Base-by-base conservation (phyloP, 2,329 filamentous ascomycete genomes). In the Cladosporium austrohemisphaericum region DNA sequence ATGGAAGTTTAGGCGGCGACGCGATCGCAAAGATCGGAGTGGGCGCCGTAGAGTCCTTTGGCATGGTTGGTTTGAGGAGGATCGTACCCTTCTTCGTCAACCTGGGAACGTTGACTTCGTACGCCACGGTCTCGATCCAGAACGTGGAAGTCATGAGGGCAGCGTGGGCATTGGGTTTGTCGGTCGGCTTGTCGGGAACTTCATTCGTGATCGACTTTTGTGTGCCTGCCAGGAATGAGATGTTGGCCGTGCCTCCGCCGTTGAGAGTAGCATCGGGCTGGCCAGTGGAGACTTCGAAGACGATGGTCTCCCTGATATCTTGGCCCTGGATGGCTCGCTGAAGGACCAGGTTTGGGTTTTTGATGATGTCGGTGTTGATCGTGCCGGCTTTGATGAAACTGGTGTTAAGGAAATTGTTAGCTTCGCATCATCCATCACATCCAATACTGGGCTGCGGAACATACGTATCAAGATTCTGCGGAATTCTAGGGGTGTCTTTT, bases 181-280 rank as follows among this genome's bases (percentile, higher is more conserved):
- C 19, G 6, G 6, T 26, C 25, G 6, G 25, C 11, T 11, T 11
- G 25, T 26, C 25, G 11, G 38, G 38, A 11, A 31, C 10, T 32
- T 19, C 32, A 14, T 19, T 45, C 10, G 14, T 36, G 9, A 32
- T 18, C 5, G 19, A 20, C 25, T 29, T 16, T n/a, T 31, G 38
- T 6, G 25, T 14, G 41, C 57, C 59, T 3, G 51, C 19, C 1
- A 67, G 58, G 41, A 67, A 64, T 6, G 62, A 63, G 29, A 67
- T 63, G 41, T 58, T 66, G 13, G 50, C 57, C 20, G 55, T 68
- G 4, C 66, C 68, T 0, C 66, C 67, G 4, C 66, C 67, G 32
- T 33, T 37, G 1, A 60, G 19, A 19, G 32, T 10, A 13, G 13
- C 14, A 3, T 25, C 29, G 3, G 31, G 14, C 13, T 16, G 44